A percentile compares a stretch with the other conserved stretches of the same genome.
phyloP scores from a whole-genome alignment of 2,329 filamentous ascomycete species.

The Gaeumannomyces tritici region DNA sequence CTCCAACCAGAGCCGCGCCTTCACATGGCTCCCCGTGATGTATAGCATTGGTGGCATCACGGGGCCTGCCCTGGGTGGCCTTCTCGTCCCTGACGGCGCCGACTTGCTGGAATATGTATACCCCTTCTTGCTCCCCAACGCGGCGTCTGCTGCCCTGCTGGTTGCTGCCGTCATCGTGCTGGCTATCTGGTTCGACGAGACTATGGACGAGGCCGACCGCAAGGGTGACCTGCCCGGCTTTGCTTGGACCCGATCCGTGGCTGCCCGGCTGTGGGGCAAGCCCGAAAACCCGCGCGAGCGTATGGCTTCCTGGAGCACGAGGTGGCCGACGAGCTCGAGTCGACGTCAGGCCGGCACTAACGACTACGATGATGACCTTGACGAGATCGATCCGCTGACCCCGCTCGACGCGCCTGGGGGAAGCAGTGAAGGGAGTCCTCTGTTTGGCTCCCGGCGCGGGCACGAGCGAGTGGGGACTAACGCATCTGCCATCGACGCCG shows the following conservation, averaged over 20 bases:
- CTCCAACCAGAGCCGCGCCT: constrained; percentile 87
- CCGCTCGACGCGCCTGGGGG: not conserved
- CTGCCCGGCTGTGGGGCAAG: constrained; percentile 2
- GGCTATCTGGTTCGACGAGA: constrained; percentile 79
- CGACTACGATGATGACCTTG: not conserved
- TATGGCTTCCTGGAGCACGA: constrained; percentile 16
- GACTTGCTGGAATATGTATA: constrained; percentile 28
- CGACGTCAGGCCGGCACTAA: constrained; percentile 3
- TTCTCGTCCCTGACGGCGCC: constrained; percentile 54
- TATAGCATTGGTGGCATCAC: constrained; percentile 93
- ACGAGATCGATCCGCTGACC: not conserved
- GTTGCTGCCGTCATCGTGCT: constrained; percentile 63
- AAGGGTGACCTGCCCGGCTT: constrained; percentile 11
- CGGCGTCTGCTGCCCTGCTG: constrained; percentile 66
- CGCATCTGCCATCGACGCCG: constrained; percentile 6
- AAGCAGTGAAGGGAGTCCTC: constrained; percentile 3
- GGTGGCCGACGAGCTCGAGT: constrained; percentile 10
- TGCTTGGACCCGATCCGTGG: constrained; percentile 13
- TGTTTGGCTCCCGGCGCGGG: not conserved
- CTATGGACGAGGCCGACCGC: constrained; percentile 43
- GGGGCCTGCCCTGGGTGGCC: constrained; percentile 80
- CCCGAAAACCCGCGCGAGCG: constrained; percentile 1
- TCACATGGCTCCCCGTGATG: constrained; percentile 91
- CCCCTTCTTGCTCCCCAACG: constrained; percentile 78
- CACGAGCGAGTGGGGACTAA: not conserved